Evolutionary conservation across 345 rosid genomes (phyloP).

Genomic region (Eucalyptus lansdowneana): DNA sequence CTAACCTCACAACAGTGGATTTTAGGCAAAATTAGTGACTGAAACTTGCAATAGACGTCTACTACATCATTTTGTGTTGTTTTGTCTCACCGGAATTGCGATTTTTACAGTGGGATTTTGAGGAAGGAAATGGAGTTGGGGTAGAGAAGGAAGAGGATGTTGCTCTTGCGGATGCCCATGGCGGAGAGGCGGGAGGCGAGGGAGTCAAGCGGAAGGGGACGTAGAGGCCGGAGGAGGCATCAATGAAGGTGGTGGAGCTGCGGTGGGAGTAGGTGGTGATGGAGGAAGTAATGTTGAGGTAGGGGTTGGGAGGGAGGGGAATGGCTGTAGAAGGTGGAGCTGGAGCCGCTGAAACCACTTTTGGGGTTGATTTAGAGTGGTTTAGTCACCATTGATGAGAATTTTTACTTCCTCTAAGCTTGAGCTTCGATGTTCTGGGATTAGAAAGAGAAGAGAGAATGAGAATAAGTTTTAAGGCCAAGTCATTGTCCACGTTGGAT

Average conservation of each 20-base stretch:
- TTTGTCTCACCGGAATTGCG: not conserved
- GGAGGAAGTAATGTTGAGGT: constrained; percentile 53
- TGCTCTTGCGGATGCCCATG: constrained; percentile 73
- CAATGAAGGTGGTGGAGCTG: constrained; percentile 71
- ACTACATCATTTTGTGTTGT: not conserved
- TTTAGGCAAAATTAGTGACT: not conserved
- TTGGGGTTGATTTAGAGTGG: constrained; percentile 8
- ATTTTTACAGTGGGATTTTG: too few relatives aligned
- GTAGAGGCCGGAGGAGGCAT: constrained; percentile 49
- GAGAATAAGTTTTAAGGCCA: too few relatives aligned
- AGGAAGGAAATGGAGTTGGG: constrained; percentile 78
- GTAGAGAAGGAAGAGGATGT: constrained; percentile 67
- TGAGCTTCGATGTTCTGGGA: not conserved
- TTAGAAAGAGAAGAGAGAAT: too few relatives aligned
- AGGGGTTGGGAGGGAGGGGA: constrained; percentile 23
- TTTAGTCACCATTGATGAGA: not conserved
- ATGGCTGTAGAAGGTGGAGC: constrained; percentile 54
- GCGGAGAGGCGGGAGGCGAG: constrained; percentile 33
- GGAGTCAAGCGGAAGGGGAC: constrained; percentile 53
- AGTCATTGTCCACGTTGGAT: too few relatives aligned
- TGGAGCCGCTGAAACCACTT: constrained; percentile 54
- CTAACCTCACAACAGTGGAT: not conserved
- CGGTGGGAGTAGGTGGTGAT: constrained; percentile 36
- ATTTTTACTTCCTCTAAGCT: not conserved
- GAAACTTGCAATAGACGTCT: not conserved